phyloP scores from a whole-genome alignment of 352 stramenopile species.

The Pythium phragmitis region DNA sequence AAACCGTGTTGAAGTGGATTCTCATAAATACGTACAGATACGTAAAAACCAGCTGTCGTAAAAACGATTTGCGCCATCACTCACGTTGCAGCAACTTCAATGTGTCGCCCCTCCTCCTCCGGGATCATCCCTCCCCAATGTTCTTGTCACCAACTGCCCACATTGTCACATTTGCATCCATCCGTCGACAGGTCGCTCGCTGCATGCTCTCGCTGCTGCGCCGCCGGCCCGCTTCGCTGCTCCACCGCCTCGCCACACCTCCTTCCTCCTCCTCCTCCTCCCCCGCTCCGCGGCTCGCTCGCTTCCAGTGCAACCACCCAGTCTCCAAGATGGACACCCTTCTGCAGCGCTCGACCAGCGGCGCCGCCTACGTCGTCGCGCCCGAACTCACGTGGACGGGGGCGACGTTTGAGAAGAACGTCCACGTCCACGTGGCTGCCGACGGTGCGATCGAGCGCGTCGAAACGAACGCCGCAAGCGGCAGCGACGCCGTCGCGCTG shows the following conservation, averaged over 20 bases:
- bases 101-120: conserved; percentile 7
- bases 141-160: conserved; percentile 18
- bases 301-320: neutral
- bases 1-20: conserved; percentile 25
- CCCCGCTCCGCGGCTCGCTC: neutral
- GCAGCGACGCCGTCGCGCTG: conserved; percentile 25
- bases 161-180: conserved; percentile 20
- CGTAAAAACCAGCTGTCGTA: conserved; percentile 10
- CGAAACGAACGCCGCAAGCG: neutral
- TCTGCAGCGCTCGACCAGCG: conserved; percentile 14
- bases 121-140: conserved; percentile 2
- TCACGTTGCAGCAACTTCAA: conserved; percentile 19
- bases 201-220: conserved; percentile 11
- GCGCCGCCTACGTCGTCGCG: conserved; percentile 47
- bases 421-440: conserved; percentile 49
- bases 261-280: neutral
- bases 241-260: neutral
- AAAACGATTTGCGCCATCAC: conserved; percentile 12
- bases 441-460: conserved; percentile 51
- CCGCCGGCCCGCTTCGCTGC: conserved; percentile 1
- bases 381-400: conserved; percentile 73
- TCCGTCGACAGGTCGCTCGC: neutral
- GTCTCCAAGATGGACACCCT: conserved; percentile 25
- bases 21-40: conserved; percentile 9
- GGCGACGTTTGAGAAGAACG: conserved; percentile 46